Conservation (phyloP, 768 basidiomycete species). For the Mycena belliarum region DNA sequence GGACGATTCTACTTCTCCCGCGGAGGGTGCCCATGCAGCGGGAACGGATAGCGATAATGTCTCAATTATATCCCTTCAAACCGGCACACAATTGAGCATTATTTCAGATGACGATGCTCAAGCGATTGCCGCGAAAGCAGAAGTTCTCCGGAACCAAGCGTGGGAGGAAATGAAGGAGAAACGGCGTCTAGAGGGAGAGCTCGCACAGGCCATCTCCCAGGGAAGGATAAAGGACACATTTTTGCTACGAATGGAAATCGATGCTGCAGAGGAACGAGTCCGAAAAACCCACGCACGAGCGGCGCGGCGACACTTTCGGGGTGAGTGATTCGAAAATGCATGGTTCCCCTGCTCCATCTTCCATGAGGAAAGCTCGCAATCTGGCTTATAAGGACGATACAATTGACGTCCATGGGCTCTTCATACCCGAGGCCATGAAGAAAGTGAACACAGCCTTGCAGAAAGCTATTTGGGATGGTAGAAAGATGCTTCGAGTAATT, state of each 20-base stretch:
- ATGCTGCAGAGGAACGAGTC: slow-evolving; percentile 35
- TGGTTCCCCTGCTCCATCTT: neutral
- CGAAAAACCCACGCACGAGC: slow-evolving; percentile 46
- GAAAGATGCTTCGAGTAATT: slow-evolving; percentile 42
- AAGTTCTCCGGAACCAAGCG: slow-evolving; percentile 42
- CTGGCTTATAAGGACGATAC: slow-evolving; percentile 31
- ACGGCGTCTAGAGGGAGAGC: slow-evolving; percentile 27
- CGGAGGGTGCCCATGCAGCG: neutral
- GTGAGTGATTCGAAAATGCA: slow-evolving; percentile 28
- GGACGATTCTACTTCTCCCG: neutral
- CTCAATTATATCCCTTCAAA: slow-evolving; percentile 5
- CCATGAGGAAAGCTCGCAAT: slow-evolving; percentile 39
- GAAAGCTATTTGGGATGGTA: slow-evolving; percentile 35
- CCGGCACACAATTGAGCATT: slow-evolving; percentile 11
- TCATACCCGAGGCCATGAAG: slow-evolving; percentile 46
- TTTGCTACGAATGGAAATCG: slow-evolving; percentile 38
- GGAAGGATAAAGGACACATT: slow-evolving; percentile 40
- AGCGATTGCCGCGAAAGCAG: slow-evolving; percentile 27
- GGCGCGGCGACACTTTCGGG: slow-evolving; percentile 44
- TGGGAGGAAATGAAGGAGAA: slow-evolving; percentile 37
- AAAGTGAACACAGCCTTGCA: slow-evolving; percentile 45
- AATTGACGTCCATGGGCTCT: slow-evolving; percentile 54
- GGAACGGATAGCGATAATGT: neutral
- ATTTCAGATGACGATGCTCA: slow-evolving; percentile 13
- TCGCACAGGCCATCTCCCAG: slow-evolving; percentile 32